Conservation (phyloP, 2,329 filamentous ascomycete genomes). For the Colletotrichum gloeosporioides region DNA sequence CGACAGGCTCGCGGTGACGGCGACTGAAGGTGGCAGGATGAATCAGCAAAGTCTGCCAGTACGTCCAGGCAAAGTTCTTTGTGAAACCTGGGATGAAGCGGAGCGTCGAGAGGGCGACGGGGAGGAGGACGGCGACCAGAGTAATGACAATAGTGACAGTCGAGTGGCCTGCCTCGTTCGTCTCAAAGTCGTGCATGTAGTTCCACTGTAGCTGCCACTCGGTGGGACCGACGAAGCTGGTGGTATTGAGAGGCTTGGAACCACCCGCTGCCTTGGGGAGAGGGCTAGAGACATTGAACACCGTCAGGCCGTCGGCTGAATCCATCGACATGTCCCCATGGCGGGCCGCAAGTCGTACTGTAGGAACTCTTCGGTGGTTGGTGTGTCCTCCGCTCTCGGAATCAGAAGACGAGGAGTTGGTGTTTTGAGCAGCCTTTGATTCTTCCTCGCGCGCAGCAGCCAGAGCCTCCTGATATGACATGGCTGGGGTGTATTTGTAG, state of each 20-base stretch:
- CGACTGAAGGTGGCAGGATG: conserved; percentile 35
- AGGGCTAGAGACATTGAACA: conserved; percentile 34
- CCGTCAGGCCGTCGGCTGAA: neutral
- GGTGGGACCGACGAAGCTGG: neutral
- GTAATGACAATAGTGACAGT: conserved; percentile 26
- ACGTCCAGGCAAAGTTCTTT: neutral
- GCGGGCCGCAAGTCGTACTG: neutral
- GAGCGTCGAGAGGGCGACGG: conserved; percentile 35
- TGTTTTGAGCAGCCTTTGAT: neutral
- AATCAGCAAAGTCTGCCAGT: conserved; percentile 25
- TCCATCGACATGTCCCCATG: conserved; percentile 16
- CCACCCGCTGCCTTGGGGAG: conserved; percentile 26
- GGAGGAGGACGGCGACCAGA: conserved; percentile 34
- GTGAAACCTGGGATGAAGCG: conserved; percentile 37
- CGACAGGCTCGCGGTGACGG: conserved; percentile 35
- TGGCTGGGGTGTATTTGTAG: conserved; percentile 12
- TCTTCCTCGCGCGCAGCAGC: conserved; percentile 26
- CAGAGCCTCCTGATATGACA: neutral
- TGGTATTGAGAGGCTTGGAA: conserved; percentile 19
- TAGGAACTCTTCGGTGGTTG: neutral
- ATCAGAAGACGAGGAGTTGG: neutral
- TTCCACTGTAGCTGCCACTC: conserved; percentile 46
- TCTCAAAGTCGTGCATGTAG: conserved; percentile 56
- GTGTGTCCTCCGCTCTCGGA: neutral
- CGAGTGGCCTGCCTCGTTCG: conserved; percentile 40